Evolutionary conservation across 2,329 filamentous ascomycete genomes (phyloP).

Genomic region (Lecanicillium sp.): DNA sequence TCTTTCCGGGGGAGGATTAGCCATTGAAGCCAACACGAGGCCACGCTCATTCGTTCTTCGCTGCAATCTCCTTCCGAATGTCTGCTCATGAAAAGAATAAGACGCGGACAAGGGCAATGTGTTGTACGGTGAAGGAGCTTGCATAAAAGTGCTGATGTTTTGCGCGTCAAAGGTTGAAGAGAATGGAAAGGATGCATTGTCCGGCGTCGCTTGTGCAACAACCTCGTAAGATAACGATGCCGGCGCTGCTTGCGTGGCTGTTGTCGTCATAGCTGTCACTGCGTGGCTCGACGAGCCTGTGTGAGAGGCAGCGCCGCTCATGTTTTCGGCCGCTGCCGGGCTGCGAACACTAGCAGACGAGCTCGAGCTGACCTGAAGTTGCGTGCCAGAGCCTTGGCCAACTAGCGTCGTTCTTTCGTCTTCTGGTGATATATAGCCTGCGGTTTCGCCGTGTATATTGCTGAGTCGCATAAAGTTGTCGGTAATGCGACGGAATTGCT

Average conservation of each 20-base stretch:
- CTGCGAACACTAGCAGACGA: slow-evolving; percentile 3
- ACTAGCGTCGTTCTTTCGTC: slow-evolving; percentile 5
- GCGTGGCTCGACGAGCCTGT: no score
- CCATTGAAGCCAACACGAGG: slow-evolving; percentile 45
- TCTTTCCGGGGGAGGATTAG: slow-evolving; percentile 36
- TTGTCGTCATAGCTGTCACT: neutral
- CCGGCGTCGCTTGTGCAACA: slow-evolving; percentile 39
- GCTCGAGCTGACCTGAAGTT: neutral
- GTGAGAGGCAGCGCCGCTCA: no score
- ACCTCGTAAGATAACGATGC: slow-evolving; percentile 32
- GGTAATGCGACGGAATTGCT: slow-evolving; percentile 47
- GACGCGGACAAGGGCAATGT: slow-evolving; percentile 38
- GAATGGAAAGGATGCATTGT: slow-evolving; percentile 47
- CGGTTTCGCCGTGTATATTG: slow-evolving; percentile 33
- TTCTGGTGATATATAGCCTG: slow-evolving; percentile 10
- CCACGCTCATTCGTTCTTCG: slow-evolving; percentile 56
- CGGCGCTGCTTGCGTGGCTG: slow-evolving; percentile 2
- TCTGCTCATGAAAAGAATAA: slow-evolving; percentile 54
- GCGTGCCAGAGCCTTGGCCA: neutral
- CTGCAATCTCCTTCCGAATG: slow-evolving; percentile 64
- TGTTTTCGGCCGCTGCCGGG: neutral
- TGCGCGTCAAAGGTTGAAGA: slow-evolving; percentile 17
- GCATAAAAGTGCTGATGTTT: slow-evolving; percentile 4
- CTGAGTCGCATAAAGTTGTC: slow-evolving; percentile 50
- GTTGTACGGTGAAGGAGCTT: slow-evolving; percentile 20